A percentile compares a stretch with the other conserved stretches of the same genome.
These are phyloP conservation scores for Tetrastigma voinierianum DNA, from an alignment of 164 flowering plant species.

Conservation along the genomic window DNA sequence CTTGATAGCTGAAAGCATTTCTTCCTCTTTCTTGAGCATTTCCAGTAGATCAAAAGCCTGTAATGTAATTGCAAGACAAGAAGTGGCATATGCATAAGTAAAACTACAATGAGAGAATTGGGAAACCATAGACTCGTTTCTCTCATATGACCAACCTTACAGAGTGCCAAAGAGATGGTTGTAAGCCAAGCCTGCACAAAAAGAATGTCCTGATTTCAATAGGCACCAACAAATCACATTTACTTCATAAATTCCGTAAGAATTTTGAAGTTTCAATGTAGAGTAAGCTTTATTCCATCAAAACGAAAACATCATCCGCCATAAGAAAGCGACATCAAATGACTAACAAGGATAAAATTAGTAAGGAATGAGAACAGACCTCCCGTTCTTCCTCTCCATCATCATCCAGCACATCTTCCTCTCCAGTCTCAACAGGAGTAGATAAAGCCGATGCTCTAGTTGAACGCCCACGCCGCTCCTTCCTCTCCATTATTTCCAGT, in stretches of 20 bases:
- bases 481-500: slow-evolving; percentile 79
- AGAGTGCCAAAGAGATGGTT: slow-evolving; percentile 77
- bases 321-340: no score
- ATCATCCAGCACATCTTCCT: slow-evolving; percentile 82
- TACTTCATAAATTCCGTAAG: not conserved
- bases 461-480: slow-evolving; percentile 89
- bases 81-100: not conserved
- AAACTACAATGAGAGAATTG: not conserved
- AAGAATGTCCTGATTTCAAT: not conserved
- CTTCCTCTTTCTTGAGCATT: slow-evolving; percentile 96
- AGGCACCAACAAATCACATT: no score
- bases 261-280: no score
- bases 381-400: slow-evolving; percentile 97
- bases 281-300: no score
- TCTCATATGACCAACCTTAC: slow-evolving; percentile 64
- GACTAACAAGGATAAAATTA: no score
- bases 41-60: slow-evolving; percentile 91
- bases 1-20: slow-evolving; percentile 77
- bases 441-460: slow-evolving; percentile 83
- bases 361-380: slow-evolving; percentile 33
- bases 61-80: slow-evolving; percentile 6
- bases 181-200: slow-evolving; percentile 87
- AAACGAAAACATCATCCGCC: no score
- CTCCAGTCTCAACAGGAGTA: slow-evolving; percentile 78
- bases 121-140: not conserved